A percentile compares a stretch with the other conserved stretches of the same genome.
Conservation (phyloP, 352 stramenopile genomes). For the Globisporangium nodosum region DNA sequence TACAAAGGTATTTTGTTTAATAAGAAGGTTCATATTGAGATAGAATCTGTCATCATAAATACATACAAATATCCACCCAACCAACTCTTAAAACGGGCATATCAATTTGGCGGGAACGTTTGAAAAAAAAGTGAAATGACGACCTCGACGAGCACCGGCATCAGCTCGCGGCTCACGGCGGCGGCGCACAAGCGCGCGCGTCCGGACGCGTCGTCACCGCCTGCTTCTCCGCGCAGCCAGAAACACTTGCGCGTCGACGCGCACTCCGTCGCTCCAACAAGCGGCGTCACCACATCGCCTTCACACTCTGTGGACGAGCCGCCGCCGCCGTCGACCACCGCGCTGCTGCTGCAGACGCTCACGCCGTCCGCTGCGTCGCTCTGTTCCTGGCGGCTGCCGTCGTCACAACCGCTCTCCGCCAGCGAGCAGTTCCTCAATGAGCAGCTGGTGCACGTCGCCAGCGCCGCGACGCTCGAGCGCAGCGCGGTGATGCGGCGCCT, state of each 20-base stretch:
- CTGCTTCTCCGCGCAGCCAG: background rate
- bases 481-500: conserved; percentile 1
- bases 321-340: background rate
- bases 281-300: background rate
- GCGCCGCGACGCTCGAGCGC: conserved; percentile 6
- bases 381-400: conserved; percentile 42
- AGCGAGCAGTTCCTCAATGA: conserved; percentile 63
- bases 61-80: too few relatives aligned
- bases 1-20: too few relatives aligned
- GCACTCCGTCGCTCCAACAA: background rate
- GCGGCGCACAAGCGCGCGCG: background rate
- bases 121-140: background rate
- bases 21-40: too few relatives aligned
- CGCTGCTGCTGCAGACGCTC: conserved; percentile 8
- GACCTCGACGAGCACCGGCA: background rate
- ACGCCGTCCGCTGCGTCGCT: conserved; percentile 1
- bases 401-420: conserved; percentile 27
- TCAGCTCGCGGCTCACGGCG: background rate
- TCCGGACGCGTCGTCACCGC: background rate
- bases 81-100: too few relatives aligned
- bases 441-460: conserved; percentile 47
- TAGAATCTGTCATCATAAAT: too few relatives aligned
- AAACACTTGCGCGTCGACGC: background rate
- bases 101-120: background rate
- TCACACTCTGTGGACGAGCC: background rate